Base-by-base conservation (phyloP, 768 basidiomycete genomes). In the Cyathus striatus region DNA sequence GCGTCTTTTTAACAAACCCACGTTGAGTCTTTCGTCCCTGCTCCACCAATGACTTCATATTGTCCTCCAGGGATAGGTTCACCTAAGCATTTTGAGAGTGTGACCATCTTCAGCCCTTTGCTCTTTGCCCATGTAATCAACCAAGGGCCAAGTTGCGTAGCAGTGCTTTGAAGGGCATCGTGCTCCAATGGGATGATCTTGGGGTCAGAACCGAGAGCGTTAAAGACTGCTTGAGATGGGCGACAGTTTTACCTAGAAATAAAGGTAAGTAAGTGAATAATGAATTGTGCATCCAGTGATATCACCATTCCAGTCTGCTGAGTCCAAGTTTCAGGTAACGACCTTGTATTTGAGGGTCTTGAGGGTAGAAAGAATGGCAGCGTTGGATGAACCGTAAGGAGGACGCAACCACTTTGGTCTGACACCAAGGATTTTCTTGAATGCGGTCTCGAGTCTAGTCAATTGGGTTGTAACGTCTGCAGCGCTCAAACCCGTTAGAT, bases 371-470 rank as follows among this genome's bases (percentile, higher is more conserved):
- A 51, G 35, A 18, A 48, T 38, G 37, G 32, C 34, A 4, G 24
- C 17, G 44, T 46, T 48, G 17, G 37, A 23, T 1, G 39, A 43
- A 23, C 49, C 49, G 27, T 45, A 48, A 22, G 49, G 49, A 6
- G 49, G 49, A 23, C 49, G 49, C 17, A 51, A 30, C 49, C 49
- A 51, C 25, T 51, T 51, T 27, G 49, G 49, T 18, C 41, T 32
- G 36, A 51, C 47, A 10, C 49, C 49, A 17, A 51, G 44, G 38
- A 51, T 51, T 44, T 48, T 47, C 41, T 51, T 45, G 32, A 51
- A 41, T 1, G 49, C 49, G 13, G 41, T 42, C 38, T 51, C 47
- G 33, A 48, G 35, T 6, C 46, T 22, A 13, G 40, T 39, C 16
- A 51, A 42, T 35, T 51, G 43, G 27, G 22, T 44, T 27, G 30